Conservation (phyloP, 1,284 basidiomycete genomes). For the Boletus mariae region DNA sequence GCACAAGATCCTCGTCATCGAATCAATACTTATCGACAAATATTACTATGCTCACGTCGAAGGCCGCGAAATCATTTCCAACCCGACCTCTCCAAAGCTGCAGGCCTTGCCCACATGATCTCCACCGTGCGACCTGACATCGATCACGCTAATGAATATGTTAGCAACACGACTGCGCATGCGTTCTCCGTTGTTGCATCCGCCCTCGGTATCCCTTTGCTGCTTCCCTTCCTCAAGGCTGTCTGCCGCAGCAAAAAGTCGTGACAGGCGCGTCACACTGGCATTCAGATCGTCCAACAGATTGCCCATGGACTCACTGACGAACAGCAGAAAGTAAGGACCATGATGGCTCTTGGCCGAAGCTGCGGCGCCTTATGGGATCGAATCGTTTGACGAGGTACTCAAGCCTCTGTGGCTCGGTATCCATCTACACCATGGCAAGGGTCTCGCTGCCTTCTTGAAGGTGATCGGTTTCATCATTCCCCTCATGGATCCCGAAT, state of each 20-base stretch:
- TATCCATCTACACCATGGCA: conserved; percentile 96
- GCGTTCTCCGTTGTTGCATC: conserved; percentile 99
- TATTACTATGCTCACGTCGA: conserved; percentile 99
- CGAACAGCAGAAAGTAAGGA: conserved; percentile 50
- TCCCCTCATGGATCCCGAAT: conserved; percentile 99
- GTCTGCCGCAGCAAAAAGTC: conserved; percentile 99
- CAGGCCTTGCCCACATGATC: conserved; percentile 99
- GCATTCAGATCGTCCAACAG: conserved; percentile 99
- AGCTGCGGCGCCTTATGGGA: conserved; percentile 97
- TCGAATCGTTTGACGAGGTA: conserved; percentile 98
- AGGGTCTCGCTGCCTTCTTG: conserved; percentile 95
- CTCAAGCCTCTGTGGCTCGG: conserved; percentile 98
- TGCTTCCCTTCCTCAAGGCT: conserved; percentile 97
- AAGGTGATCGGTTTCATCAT: conserved; percentile 99
- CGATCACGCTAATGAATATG: conserved; percentile 99
- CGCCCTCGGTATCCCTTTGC: conserved; percentile 94
- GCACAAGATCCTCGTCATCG: conserved; percentile 99
- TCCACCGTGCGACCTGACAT: conserved; percentile 99
- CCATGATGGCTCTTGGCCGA: conserved; percentile 99
- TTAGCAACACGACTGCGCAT: conserved; percentile 97
- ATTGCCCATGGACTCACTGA: conserved; percentile 93
- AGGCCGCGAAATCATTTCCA: conserved; percentile 98
- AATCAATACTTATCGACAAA: conserved; percentile 97
- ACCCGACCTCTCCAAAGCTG: conserved; percentile 87
- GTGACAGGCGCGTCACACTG: conserved; percentile 99